These are phyloP conservation scores for Vitis hybrid DNA, from an alignment of 177 flowering plant species.

Conservation along the genomic window DNA sequence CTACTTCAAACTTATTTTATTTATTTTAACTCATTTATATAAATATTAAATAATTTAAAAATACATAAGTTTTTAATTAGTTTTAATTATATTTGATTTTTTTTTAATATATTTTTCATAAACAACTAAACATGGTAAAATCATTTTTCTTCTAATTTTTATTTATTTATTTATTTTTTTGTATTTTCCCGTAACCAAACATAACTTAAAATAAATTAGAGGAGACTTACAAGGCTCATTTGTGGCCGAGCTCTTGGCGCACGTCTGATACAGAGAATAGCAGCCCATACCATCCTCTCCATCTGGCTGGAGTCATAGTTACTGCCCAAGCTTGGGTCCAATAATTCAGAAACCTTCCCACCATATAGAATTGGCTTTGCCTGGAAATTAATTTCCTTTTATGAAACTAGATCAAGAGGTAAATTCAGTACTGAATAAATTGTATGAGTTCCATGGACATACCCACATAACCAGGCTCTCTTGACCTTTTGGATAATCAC, in stretches of 20 bases:
- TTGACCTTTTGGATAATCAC: slow-evolving; percentile 73
- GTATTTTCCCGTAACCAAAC: no score
- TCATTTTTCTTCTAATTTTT: no score
- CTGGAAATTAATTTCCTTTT: slow-evolving; percentile 34
- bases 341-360: slow-evolving; percentile 53
- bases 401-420: slow-evolving; percentile 14
- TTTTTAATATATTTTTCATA: no score
- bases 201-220: background rate
- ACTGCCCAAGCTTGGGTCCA: slow-evolving; percentile 67
- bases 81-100: no score
- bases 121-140: no score
- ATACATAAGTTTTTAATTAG: no score
- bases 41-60: no score
- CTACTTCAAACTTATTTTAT: no score
- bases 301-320: slow-evolving; percentile 55
- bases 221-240: slow-evolving; percentile 64
- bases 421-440: background rate
- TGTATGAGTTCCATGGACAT: slow-evolving; percentile 25
- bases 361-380: slow-evolving; percentile 70
- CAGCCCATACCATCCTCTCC: slow-evolving; percentile 82
- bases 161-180: no score
- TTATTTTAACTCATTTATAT: no score
- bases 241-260: slow-evolving; percentile 76
- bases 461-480: slow-evolving; percentile 99
- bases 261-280: slow-evolving; percentile 79